Evolutionary conservation across 352 stramenopile genomes (phyloP).

Genomic region (Phytophthora hibernalis): DNA sequence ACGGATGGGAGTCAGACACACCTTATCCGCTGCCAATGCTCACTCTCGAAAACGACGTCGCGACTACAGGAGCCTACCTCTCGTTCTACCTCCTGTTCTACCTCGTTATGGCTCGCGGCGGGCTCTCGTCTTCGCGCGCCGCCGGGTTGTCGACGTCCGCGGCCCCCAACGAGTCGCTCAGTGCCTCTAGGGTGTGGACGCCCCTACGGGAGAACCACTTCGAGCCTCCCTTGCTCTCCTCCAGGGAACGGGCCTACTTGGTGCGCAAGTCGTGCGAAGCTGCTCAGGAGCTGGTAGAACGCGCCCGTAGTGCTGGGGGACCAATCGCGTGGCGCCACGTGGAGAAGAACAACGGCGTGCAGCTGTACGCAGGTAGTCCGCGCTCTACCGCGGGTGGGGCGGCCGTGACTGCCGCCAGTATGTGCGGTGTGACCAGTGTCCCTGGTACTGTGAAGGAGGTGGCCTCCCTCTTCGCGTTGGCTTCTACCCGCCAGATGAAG

Average conservation of each 20-base stretch:
- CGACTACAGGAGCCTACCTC: slow-evolving; percentile 16
- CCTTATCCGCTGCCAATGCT: background rate
- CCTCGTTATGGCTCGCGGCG: slow-evolving; percentile 24
- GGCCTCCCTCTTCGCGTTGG: slow-evolving; percentile 73
- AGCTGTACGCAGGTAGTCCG: slow-evolving; percentile 74
- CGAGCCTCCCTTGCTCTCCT: slow-evolving; percentile 66
- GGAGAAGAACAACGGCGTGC: slow-evolving; percentile 78
- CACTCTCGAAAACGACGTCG: slow-evolving; percentile 36
- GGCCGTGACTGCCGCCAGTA: slow-evolving; percentile 48
- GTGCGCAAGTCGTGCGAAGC: slow-evolving; percentile 85
- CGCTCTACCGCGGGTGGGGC: slow-evolving; percentile 32
- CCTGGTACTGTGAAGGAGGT: slow-evolving; percentile 76
- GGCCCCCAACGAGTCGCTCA: slow-evolving; percentile 6
- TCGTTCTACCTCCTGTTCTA: slow-evolving; percentile 21
- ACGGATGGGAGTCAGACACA: slow-evolving; percentile 28
- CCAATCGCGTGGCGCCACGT: slow-evolving; percentile 80
- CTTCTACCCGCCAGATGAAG: slow-evolving; percentile 73
- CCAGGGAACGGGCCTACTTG: slow-evolving; percentile 74
- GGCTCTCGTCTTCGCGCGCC: slow-evolving; percentile 32
- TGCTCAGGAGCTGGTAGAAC: slow-evolving; percentile 80
- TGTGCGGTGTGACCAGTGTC: slow-evolving; percentile 85
- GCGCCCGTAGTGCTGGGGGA: slow-evolving; percentile 62
- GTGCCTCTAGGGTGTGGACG: slow-evolving; percentile 53
- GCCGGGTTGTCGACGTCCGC: slow-evolving; percentile 8
- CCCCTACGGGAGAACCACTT: slow-evolving; percentile 84